A percentile compares a stretch with the other conserved stretches of the same genome.
phyloP scores from a whole-genome alignment of 1,284 basidiomycete species.

The Sanghuangporus weigelae region DNA sequence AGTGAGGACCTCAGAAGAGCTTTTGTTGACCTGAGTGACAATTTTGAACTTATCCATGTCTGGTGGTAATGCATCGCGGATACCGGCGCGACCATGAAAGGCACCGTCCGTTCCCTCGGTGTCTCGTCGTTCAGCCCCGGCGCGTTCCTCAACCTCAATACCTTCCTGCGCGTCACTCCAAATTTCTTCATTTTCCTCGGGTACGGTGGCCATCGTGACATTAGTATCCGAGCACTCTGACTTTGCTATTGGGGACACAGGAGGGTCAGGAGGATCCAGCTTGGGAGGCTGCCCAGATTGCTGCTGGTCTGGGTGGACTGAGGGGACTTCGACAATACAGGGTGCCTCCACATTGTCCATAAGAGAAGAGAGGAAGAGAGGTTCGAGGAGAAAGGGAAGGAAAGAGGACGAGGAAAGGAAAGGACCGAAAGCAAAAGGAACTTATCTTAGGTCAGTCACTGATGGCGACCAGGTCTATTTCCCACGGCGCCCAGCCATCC shows the following conservation, averaged over 20 bases:
- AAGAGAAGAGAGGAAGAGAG: neutral
- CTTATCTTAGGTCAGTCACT: neutral
- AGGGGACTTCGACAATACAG: neutral
- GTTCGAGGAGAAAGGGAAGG: neutral
- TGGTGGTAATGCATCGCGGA: neutral
- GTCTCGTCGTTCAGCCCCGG: neutral
- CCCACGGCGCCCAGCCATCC: neutral
- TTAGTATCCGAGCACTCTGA: slow-evolving; percentile 5
- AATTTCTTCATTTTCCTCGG: slow-evolving; percentile 9
- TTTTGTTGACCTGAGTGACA: neutral
- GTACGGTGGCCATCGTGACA: slow-evolving; percentile 9
- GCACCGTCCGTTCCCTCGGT: slow-evolving; percentile 5
- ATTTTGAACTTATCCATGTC: neutral
- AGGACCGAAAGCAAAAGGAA: neutral
- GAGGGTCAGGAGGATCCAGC: neutral
- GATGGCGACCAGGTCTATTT: neutral
- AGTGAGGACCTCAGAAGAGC: neutral
- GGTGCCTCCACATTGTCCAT: slow-evolving; percentile 1
- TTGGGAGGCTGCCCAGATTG: neutral
- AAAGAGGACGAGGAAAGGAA: neutral
- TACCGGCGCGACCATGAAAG: neutral
- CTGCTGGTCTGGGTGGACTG: neutral
- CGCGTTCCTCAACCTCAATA: slow-evolving; percentile 5
- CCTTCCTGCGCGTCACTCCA: slow-evolving; percentile 16
- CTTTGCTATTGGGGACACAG: neutral